Percentiles rank a stretch among this genome's conserved stretches.
Conservation (phyloP, 495 filamentous ascomycete species). For the Staphylotrichum longicolle region DNA sequence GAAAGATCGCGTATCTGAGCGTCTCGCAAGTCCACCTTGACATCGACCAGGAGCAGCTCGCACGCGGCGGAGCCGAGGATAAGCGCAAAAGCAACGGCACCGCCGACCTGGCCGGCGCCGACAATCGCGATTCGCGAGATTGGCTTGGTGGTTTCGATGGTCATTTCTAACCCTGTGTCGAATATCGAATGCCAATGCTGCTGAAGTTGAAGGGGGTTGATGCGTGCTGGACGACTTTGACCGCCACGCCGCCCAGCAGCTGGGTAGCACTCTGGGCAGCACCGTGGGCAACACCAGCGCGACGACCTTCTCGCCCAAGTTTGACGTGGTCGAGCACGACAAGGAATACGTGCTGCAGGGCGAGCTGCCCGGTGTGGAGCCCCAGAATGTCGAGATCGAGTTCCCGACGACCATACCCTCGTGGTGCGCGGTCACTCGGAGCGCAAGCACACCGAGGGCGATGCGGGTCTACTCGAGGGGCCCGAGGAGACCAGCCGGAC, state of each 20-base stretch:
- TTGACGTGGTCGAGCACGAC: slow-evolving; percentile 76
- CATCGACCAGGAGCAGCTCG: slow-evolving; percentile 48
- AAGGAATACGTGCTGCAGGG: slow-evolving; percentile 76
- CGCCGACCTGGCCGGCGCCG: slow-evolving; percentile 46
- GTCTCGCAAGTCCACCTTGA: slow-evolving; percentile 36
- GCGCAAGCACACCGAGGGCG: slow-evolving; percentile 50
- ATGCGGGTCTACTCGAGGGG: slow-evolving; percentile 28
- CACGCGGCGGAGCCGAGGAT: slow-evolving; percentile 39
- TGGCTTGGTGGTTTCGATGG: background rate
- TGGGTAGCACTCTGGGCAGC: slow-evolving; percentile 25
- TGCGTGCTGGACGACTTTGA: slow-evolving; percentile 77
- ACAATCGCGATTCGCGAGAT: slow-evolving; percentile 37
- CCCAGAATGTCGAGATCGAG: slow-evolving; percentile 76
- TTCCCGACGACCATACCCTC: slow-evolving; percentile 75
- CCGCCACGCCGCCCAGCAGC: slow-evolving; percentile 43
- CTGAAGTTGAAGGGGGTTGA: too few species aligned
- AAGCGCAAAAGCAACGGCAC: slow-evolving; percentile 44
- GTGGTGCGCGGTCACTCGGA: slow-evolving; percentile 67
- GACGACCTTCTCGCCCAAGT: slow-evolving; percentile 43
- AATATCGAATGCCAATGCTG: too few species aligned
- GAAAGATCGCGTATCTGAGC: slow-evolving; percentile 49
- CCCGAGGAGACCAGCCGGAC: slow-evolving; percentile 21
- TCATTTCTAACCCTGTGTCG: too few species aligned
- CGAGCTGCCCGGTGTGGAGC: slow-evolving; percentile 81
- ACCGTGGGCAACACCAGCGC: slow-evolving; percentile 4